Evolutionary conservation across 345 rosid genomes (phyloP), one percentile per base, ranked within the genome.

Genomic region (Linum trigynum): DNA sequence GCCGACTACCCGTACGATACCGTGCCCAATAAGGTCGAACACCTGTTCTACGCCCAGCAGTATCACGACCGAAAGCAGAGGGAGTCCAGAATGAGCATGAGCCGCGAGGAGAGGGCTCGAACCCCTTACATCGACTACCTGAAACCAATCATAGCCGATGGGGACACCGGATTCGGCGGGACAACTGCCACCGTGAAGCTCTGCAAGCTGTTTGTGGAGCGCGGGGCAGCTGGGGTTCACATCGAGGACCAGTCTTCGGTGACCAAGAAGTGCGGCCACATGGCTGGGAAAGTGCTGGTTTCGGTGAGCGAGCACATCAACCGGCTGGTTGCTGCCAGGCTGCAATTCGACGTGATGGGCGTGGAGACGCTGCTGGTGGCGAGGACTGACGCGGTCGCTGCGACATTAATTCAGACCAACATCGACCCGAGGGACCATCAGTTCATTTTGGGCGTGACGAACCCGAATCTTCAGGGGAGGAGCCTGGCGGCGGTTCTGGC

Each of bases 241-340:
- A 80, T 95, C 38, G 97, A 95, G 76, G 99, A 95, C 65, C 96
- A 95, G 80, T 87, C 94, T 3, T 95, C 99, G 2, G 86, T 89
- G 36, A 91, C 97, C 65, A 95, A 95, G 72, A 89, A 91, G 77
- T 91, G 97, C 6, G 96, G 96, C 45, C 98, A 95, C 77, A 89
- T 91, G 97, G 96, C 98, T 3, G 96, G 96, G 12, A 95, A 91
- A 71, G 97, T 95, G 42, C 91, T 95, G 3, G 99, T 95, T 55
- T 90, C 97, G 0, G 80, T 91, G 32, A 89, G 87, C 50, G 99
- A 91, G 66, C 97, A 95, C 70, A 86, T 91, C 56, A 91, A 91
- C 69, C 81, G 91, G 72, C 95, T 91, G 14, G 96, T 89, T 1
- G 99, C 98, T 5, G 99, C 96, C 3, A 75, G 97, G 80, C 80